These are phyloP conservation scores for Chlorella sp. DNA, from an alignment of 139 green algal species.

Conservation along the genomic window DNA sequence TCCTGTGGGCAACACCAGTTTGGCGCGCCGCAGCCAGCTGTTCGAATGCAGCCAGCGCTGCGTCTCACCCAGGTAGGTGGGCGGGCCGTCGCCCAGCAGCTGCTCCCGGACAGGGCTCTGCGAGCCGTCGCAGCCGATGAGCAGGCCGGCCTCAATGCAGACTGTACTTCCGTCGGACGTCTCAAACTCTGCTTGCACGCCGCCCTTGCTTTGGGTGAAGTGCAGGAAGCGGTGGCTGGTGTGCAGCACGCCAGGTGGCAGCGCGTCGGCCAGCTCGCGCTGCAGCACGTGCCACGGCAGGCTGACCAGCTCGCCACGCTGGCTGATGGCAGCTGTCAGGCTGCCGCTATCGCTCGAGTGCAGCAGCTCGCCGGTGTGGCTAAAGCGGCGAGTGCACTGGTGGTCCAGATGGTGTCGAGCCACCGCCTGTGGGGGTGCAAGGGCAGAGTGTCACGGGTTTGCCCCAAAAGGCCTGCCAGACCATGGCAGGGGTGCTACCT, in stretches of 20 bases:
- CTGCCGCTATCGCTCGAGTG: neutral
- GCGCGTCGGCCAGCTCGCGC: conserved; percentile 7
- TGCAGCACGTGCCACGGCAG: conserved; percentile 21
- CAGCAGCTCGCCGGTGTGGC: neutral
- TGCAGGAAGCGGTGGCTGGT: conserved; percentile 13
- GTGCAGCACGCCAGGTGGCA: conserved; percentile 2
- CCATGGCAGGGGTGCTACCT: too few relatives aligned
- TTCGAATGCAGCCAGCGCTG: too few relatives aligned
- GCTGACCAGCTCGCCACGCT: neutral
- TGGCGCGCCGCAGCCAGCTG: too few relatives aligned
- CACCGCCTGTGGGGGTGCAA: neutral
- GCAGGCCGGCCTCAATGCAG: neutral
- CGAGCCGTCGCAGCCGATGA: neutral
- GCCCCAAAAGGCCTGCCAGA: too few relatives aligned
- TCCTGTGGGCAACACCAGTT: too few relatives aligned
- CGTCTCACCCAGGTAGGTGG: neutral
- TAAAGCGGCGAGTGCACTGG: conserved; percentile 1
- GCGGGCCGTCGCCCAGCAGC: conserved; percentile 4
- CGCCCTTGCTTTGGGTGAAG: conserved; percentile 5
- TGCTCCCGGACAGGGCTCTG: neutral
- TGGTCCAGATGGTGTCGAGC: neutral
- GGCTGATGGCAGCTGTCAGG: neutral
- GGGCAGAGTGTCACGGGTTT: too few relatives aligned
- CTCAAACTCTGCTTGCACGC: conserved; percentile 14
- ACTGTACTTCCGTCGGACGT: neutral